phyloP scores from a whole-genome alignment of 306 rosid species.

The Gastrolobium bilobum region DNA sequence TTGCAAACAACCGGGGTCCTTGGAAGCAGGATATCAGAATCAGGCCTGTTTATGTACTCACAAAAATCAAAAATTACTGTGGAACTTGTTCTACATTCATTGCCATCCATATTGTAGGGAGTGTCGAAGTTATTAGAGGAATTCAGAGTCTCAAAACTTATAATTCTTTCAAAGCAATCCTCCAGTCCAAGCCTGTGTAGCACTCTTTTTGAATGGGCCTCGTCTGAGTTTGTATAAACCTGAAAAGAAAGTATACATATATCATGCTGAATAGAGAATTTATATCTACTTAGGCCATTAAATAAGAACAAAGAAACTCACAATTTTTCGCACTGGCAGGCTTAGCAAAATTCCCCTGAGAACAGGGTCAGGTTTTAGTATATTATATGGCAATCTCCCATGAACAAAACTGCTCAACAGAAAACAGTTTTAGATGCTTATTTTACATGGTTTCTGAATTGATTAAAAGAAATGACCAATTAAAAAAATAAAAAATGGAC shows the following conservation, averaged over 20 bases:
- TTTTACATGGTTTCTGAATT: constrained; percentile 6
- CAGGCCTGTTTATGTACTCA: constrained; percentile 53
- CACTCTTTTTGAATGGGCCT: constrained; percentile 68
- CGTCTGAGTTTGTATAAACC: constrained; percentile 81
- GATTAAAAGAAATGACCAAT: neutral
- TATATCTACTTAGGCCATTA: constrained; percentile 3
- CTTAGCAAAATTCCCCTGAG: constrained; percentile 75
- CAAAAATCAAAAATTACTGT: constrained; percentile 50
- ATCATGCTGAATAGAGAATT: constrained; percentile 12
- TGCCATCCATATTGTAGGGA: constrained; percentile 37
- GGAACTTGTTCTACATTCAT: constrained; percentile 32
- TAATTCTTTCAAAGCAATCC: constrained; percentile 81
- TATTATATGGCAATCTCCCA: constrained; percentile 83
- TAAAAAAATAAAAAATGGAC: neutral
- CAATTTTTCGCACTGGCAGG: constrained; percentile 78
- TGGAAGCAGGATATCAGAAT: constrained; percentile 58
- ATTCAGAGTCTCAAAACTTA: constrained; percentile 89
- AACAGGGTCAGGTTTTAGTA: constrained; percentile 80
- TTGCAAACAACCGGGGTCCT: constrained; percentile 78
- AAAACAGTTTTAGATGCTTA: constrained; percentile 24
- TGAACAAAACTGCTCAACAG: constrained; percentile 72
- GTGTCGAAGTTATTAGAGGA: constrained; percentile 25
- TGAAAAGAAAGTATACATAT: constrained; percentile 28
- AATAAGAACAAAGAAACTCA: constrained; percentile 51
- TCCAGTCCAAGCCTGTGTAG: constrained; percentile 88